Base-by-base conservation (phyloP, 495 filamentous ascomycete genomes). In the Penicillium soppii region DNA sequence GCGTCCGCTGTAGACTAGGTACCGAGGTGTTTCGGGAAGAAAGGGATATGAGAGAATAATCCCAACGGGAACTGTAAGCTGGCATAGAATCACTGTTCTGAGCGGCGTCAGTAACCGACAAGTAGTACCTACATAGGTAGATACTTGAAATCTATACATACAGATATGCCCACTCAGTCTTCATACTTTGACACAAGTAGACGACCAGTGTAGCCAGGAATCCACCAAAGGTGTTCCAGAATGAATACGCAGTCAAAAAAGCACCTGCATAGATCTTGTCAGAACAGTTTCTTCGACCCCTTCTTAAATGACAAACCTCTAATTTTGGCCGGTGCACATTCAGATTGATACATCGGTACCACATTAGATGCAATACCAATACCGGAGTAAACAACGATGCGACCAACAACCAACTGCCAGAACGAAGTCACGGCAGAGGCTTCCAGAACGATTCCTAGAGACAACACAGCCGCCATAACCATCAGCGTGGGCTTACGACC, bases 21-120 rank as follows among this genome's bases (percentile, higher is more conserved):
- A 86, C 22, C 82, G 75, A 0, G 82, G 82, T 13, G 77, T 78
- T 56, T 85, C 82, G 5, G 82, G 81, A 37, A 85, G 74, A 63
- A 85, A 82, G 61, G 80, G 72, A 1, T 83, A 50, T 8, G 68
- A 70, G 33, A 78, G 55, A 16, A 70, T 51, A 35, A 83, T 50
- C 52, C 83, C 59, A 8, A 66, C 58, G 1, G 81, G 81, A 1
- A 83, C 64, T 25, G 82, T 12, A 13, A 54, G 44, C 36, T 54
- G 52, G n/a, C 37, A 32, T 10, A 45, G 20, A 19, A 53, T 45
- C 12, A 53, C 50, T 6, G 42, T 51, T 7, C 38, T 42, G 29
- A 32, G 10, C 13, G 3, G 3, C 3, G 10, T 32, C 13, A 32
- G 29, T 32, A 7, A 27, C 25, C 13, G 29, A 5, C 8, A 12